A percentile compares a stretch with the other conserved stretches of the same genome.
These are phyloP conservation scores for Escovopsis sp. DNA, from an alignment of 2,329 filamentous ascomycete genomes.

Conservation along the genomic window DNA sequence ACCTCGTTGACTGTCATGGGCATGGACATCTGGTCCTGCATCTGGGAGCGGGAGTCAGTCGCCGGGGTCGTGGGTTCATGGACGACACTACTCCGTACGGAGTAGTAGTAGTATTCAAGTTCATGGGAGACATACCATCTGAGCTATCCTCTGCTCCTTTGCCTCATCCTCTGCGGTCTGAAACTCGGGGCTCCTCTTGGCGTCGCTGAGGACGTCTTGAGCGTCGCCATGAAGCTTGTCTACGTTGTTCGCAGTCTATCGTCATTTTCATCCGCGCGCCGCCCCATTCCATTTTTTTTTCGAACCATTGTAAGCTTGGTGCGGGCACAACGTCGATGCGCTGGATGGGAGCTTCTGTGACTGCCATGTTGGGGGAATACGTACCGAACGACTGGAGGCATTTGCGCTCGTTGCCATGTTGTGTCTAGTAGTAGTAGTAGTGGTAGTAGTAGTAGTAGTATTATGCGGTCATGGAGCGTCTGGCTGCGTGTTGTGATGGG, in stretches of 20 bases:
- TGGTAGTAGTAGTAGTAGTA: no score
- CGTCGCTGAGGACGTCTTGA: constrained; percentile 23
- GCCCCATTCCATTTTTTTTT: constrained; percentile 6
- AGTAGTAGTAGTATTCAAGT: no score
- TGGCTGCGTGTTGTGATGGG: no score
- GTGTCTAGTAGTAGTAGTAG: no score
- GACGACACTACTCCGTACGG: not conserved
- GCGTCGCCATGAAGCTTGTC: constrained; percentile 26
- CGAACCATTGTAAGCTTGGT: not conserved
- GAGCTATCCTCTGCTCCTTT: constrained; percentile 23
- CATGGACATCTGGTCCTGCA: constrained; percentile 62
- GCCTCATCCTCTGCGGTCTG: constrained; percentile 24
- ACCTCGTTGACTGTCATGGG: constrained; percentile 81
- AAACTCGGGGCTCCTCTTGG: constrained; percentile 19
- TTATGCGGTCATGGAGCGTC: no score
- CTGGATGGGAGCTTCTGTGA: no score
- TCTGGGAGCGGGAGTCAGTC: constrained; percentile 14
- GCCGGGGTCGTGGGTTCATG: not conserved
- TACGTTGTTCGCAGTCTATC: constrained; percentile 22
- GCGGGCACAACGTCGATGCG: no score
- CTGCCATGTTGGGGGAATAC: constrained; percentile 2
- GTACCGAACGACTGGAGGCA: constrained; percentile 17
- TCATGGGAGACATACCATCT: constrained; percentile 20
- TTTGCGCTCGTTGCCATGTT: constrained; percentile 22
- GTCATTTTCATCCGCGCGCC: constrained; percentile 10